Base-by-base conservation (phyloP, 805 yeast species). In the Myxozyma melibiosi region DNA sequence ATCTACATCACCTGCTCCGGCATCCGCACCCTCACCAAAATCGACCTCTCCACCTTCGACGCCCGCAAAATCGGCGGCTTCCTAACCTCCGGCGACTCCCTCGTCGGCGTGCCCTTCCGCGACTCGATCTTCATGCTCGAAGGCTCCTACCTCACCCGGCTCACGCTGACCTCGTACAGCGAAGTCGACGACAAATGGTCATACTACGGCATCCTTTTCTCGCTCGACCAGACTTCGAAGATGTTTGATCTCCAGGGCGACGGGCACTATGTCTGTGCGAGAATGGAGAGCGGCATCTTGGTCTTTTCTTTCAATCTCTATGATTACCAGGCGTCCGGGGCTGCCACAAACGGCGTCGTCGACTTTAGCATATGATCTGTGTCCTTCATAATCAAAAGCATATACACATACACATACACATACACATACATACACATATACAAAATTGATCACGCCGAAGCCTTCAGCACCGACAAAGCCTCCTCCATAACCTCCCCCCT, bases 171-270 rank as follows among this genome's bases (percentile, higher is more conserved):
- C 0, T 37, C 64, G 4, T 60, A 57, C 44, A 57, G 33, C 31
- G 37, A 25, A 2, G 24, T 16, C 6, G 64, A 60, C 24, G 53
- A 22, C 24, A 60, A 60, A 42, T 60, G 64, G 64, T 52, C 60
- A 6, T 60, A 60, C 24, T 51, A 57, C 27, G 64, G 64, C 13
- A 60, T 60, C 14, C 31, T 60, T 39, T 60, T 55, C 24, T 57
- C 64, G 16, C 55, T 60, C 7, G 64, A 60, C 27, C 61, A 60
- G 44, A 60, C 55, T 14, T 60, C 64, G 3, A 56, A 51, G 28
- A 60, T 60, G 64, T 57, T 60, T 48, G 64, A 60, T 35, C 22
- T 60, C 25, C 64, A 60, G 35, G 64, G 64, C 34, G 64, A 60
- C 38, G 64, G 64, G n/a, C 64, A 60, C 44, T 60, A 60, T 39